A percentile compares a stretch with the other conserved stretches of the same genome.
Conservation (phyloP, 495 filamentous ascomycete genomes). For the Letharia lupina region DNA sequence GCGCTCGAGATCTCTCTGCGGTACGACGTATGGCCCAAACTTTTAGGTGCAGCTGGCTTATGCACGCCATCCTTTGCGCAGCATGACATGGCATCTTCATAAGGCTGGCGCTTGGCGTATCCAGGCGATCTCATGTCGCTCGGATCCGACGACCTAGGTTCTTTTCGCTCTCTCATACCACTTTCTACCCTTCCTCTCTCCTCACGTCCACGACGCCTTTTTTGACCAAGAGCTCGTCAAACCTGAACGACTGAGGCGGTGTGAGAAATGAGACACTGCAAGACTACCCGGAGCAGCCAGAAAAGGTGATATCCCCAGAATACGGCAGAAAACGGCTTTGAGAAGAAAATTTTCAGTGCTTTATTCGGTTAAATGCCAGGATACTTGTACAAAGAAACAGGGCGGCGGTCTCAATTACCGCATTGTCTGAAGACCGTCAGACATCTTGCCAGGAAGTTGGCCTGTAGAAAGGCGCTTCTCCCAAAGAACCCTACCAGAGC, state of each 20-base stretch:
- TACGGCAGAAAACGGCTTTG: background rate
- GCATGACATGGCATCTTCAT: slow-evolving; percentile 5
- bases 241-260: background rate
- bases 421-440: background rate
- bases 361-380: background rate
- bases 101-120: slow-evolving; percentile 3
- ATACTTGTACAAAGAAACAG: background rate
- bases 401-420: background rate
- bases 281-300: background rate
- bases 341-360: background rate
- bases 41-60: slow-evolving; percentile 5
- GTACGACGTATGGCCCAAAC: background rate
- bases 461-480: background rate
- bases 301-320: background rate
- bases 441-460: background rate
- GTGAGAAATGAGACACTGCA: background rate
- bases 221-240: background rate
- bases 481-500: background rate
- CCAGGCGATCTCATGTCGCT: background rate
- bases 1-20: background rate
- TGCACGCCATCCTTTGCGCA: slow-evolving; percentile 7
- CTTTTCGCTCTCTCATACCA: background rate
- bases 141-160: background rate
- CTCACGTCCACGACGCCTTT: background rate
- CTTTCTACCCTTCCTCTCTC: background rate